Evolutionary conservation across 2,329 filamentous ascomycete genomes (phyloP).

Genomic region (Sporothrix pallida): DNA sequence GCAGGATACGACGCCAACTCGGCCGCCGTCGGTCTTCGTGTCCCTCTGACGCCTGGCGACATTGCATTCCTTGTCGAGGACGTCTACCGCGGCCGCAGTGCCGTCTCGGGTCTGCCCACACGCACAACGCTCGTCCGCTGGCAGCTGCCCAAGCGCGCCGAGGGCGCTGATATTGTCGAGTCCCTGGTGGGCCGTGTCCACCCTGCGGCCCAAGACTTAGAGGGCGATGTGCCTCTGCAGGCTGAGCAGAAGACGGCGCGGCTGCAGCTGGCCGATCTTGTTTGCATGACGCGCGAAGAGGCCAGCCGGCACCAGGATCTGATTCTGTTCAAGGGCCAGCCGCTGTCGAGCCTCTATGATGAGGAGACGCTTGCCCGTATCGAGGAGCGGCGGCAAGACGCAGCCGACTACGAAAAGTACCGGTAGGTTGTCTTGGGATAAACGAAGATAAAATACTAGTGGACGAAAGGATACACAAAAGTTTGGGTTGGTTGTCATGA

Average conservation of each 20-base stretch:
- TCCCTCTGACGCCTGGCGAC: conserved; percentile 79
- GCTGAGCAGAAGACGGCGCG: conserved; percentile 76
- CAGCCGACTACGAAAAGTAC: conserved; percentile 60
- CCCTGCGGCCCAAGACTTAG: conserved; percentile 47
- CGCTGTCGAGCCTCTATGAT: conserved; percentile 76
- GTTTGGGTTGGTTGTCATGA: background rate
- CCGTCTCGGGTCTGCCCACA: conserved; percentile 79
- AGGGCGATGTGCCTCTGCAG: conserved; percentile 42
- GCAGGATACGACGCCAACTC: conserved; percentile 40
- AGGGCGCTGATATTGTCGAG: conserved; percentile 50
- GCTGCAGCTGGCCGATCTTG: conserved; percentile 72
- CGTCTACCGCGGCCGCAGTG: conserved; percentile 81
- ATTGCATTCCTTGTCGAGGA: conserved; percentile 90
- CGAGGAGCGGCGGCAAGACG: conserved; percentile 69
- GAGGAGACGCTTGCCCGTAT: conserved; percentile 69
- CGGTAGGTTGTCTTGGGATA: background rate
- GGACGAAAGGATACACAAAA: conserved; percentile 7
- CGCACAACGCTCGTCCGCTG: conserved; percentile 81
- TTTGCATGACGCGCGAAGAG: conserved; percentile 94
- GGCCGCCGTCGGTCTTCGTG: conserved; percentile 72
- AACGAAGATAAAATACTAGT: background rate
- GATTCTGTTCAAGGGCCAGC: conserved; percentile 72
- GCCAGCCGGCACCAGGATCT: conserved; percentile 78
- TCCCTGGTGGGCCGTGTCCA: conserved; percentile 49
- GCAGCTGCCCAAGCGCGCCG: conserved; percentile 49